Percentiles rank a stretch among this genome's conserved stretches.
phyloP scores from a whole-genome alignment of 2,329 filamentous ascomycete species.

The Emmonsiellopsis sp. region DNA sequence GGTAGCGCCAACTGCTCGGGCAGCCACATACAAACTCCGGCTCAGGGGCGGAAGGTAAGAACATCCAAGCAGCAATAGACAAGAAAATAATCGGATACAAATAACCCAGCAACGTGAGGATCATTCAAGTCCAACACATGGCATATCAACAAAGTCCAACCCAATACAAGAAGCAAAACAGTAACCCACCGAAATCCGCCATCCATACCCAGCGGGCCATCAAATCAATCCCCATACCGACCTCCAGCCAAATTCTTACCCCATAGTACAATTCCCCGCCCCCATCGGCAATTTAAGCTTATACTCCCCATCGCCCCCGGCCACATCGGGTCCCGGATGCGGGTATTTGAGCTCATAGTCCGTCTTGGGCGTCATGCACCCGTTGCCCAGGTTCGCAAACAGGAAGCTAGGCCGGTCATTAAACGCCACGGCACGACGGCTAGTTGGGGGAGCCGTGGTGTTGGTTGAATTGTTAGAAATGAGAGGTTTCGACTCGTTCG shows the following conservation, averaged over 20 bases:
- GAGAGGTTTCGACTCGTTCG: no score
- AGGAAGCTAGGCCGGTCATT: constrained; percentile 32
- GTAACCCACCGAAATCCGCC: no score
- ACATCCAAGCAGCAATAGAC: no score
- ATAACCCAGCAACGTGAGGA: no score
- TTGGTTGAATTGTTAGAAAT: background rate
- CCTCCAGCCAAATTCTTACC: background rate
- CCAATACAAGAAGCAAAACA: no score
- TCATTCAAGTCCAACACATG: no score
- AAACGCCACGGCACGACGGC: constrained; percentile 20
- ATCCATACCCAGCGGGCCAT: background rate
- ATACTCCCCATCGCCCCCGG: constrained; percentile 36
- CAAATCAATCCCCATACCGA: background rate
- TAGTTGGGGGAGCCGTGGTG: background rate
- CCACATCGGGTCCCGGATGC: constrained; percentile 34
- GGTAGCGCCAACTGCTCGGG: no score
- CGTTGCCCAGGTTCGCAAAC: constrained; percentile 29
- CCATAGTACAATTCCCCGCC: constrained; percentile 3
- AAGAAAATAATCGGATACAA: no score
- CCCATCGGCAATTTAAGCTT: constrained; percentile 27
- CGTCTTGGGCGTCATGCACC: constrained; percentile 27
- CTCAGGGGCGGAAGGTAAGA: no score
- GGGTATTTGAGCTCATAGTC: constrained; percentile 36
- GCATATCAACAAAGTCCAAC: no score
- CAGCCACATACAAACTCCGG: no score